Evolutionary conservation across 306 rosid genomes (phyloP), one percentile per base, ranked within the genome.

Genomic region (Clitoria ternatea): DNA sequence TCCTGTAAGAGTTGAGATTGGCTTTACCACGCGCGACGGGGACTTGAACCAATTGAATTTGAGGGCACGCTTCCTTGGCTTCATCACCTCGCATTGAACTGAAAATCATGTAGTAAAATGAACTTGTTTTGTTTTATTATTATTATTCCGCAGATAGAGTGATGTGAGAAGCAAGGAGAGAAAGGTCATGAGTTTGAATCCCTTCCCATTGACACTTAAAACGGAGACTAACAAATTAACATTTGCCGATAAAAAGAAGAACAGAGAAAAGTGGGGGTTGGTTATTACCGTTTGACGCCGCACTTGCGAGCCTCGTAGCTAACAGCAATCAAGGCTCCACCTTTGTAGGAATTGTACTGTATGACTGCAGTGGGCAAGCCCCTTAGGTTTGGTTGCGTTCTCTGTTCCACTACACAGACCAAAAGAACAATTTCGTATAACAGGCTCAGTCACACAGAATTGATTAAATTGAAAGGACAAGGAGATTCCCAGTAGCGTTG

Each of bases 51-150:
- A 94, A 78, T 53, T 90, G 90, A 81, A 94, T 94, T 66, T 85
- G 72, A 2, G 96, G 90, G 83, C 98, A 94, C 23, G 79, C 86
- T 61, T 85, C 69, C 82, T 88, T 91, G 49, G 98, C 96, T 79
- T 94, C 98, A 50, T 85, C 90, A 6, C 98, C 98, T 14, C 98
- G 85, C 98, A 93, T 93, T 44, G 97, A 90, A 68, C 98, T 90
- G 83, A 66, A 76, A 79, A 63, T 7, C 6, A 33, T 33, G 1
- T 27, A 29, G 2, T 33, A 55, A 19, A 20, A 22, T 18, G 12
- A 11, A n/a, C n/a, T n/a, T n/a, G n/a, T n/a, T n/a, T n/a, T n/a
- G n/a, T n/a, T n/a, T n/a, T n/a, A n/a, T n/a, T n/a, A n/a, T n/a
- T n/a, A n/a, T n/a, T n/a, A n/a, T n/a, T 6, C 5, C 19, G 15